These are phyloP conservation scores for Funneliformis geosporum DNA, from an alignment of 192 early-diverging fungal genomes.

Conservation along the genomic window DNA sequence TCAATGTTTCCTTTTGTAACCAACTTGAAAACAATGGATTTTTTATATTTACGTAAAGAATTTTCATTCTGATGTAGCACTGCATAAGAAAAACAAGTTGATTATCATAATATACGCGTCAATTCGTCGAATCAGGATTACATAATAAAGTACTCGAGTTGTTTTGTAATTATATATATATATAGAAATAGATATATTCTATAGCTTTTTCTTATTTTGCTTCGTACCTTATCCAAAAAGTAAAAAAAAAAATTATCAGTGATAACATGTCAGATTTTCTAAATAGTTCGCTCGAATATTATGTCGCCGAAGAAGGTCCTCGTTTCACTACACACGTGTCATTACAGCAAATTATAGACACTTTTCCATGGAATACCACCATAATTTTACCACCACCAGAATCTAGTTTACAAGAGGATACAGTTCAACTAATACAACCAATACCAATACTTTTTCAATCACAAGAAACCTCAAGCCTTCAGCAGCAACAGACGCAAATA, in stretches of 20 bases:
- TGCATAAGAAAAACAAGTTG: slow-evolving; percentile 1
- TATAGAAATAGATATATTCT: background rate
- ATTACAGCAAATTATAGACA: background rate
- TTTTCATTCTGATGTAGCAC: background rate
- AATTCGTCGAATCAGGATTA: background rate
- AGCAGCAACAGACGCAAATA: background rate
- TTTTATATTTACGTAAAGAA: background rate
- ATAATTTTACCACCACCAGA: background rate
- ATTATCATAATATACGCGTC: background rate
- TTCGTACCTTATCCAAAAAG: background rate
- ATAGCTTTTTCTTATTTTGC: background rate
- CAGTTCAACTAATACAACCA: background rate
- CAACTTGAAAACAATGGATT: too few species aligned
- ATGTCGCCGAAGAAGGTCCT: background rate
- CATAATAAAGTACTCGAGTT: background rate
- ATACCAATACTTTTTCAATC: background rate
- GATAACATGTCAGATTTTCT: background rate
- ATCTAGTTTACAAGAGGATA: background rate
- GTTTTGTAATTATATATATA: background rate
- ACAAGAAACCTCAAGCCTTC: background rate
- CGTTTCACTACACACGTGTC: background rate
- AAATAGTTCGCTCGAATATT: background rate
- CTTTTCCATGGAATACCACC: background rate
- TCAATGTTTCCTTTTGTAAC: too few species aligned
- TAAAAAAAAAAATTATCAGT: background rate